These are phyloP conservation scores for Colletotrichum magnum DNA, from an alignment of 2,329 filamentous ascomycete species.

Conservation along the genomic window DNA sequence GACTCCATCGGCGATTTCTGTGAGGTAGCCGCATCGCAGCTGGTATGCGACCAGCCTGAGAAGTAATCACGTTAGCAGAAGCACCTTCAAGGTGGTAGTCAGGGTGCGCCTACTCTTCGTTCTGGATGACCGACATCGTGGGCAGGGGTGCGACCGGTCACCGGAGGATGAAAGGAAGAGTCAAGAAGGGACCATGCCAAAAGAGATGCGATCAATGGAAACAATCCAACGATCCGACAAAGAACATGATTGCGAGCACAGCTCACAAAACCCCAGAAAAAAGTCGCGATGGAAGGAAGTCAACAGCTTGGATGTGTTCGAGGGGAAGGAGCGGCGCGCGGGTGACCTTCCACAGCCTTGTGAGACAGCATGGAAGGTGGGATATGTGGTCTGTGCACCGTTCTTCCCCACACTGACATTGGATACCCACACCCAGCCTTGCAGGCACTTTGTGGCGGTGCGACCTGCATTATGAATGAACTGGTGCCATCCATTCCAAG, in stretches of 20 bases:
- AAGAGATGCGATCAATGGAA: conserved; percentile 23
- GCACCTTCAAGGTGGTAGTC: not conserved
- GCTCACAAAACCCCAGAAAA: conserved; percentile 31
- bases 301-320: conserved; percentile 12
- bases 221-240: conserved; percentile 14
- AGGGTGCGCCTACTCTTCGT: conserved; percentile 55
- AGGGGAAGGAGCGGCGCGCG: conserved; percentile 19
- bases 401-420: too few relatives aligned
- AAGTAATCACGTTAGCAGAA: conserved; percentile 4
- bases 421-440: conserved; percentile 24
- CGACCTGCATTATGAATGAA: not conserved
- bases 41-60: conserved; percentile 85
- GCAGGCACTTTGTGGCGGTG: conserved; percentile 30
- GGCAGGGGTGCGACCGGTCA: conserved; percentile 28
- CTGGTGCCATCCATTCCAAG: conserved; percentile 24
- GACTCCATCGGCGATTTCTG: conserved; percentile 85
- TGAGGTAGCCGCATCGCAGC: conserved; percentile 84
- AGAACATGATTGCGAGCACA: conserved; percentile 39
- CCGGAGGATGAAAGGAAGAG: conserved; percentile 18
- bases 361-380: conserved; percentile 36
- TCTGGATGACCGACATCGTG: conserved; percentile 60
- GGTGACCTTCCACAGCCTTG: conserved; percentile 41
- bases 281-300: not conserved
- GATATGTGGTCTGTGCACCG: conserved; percentile 26
- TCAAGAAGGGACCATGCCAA: conserved; percentile 30